phyloP scores from a whole-genome alignment of 1,284 basidiomycete genomes.

The Dichomitus squalens region DNA sequence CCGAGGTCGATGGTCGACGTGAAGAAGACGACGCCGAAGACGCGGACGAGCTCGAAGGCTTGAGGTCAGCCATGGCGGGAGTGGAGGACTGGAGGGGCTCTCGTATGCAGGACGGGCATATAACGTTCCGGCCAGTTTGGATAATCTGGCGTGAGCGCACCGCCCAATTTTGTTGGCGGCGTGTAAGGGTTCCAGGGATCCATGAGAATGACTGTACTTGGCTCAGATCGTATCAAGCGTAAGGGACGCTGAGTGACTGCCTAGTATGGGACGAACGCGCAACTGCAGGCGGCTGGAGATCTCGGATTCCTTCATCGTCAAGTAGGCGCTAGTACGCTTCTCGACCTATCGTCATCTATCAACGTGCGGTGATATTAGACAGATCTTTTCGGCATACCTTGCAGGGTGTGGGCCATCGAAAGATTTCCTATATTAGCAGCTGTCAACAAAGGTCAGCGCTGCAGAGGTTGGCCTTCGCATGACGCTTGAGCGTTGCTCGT shows the following conservation, averaged over 20 bases:
- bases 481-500: neutral
- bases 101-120: neutral
- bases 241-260: conserved; percentile 2
- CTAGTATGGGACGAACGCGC: neutral
- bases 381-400: neutral
- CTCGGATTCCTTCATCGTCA: neutral
- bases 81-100: conserved; percentile 1
- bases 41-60: conserved; percentile 2
- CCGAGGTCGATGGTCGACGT: conserved; percentile 7
- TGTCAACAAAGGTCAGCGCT: neutral
- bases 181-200: neutral
- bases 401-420: neutral
- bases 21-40: conserved; percentile 1
- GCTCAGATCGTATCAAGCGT: neutral
- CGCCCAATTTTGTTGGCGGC: conserved; percentile 1
- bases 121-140: neutral
- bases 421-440: neutral
- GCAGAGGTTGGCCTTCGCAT: neutral
- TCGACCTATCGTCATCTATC: neutral
- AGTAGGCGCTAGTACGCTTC: neutral
- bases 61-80: conserved; percentile 1
- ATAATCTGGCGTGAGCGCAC: neutral
- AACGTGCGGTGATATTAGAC: neutral
- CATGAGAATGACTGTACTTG: neutral
- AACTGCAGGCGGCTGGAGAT: neutral